Conservation (phyloP, 2,329 filamentous ascomycete species). For the Aureobasidium sp. region DNA sequence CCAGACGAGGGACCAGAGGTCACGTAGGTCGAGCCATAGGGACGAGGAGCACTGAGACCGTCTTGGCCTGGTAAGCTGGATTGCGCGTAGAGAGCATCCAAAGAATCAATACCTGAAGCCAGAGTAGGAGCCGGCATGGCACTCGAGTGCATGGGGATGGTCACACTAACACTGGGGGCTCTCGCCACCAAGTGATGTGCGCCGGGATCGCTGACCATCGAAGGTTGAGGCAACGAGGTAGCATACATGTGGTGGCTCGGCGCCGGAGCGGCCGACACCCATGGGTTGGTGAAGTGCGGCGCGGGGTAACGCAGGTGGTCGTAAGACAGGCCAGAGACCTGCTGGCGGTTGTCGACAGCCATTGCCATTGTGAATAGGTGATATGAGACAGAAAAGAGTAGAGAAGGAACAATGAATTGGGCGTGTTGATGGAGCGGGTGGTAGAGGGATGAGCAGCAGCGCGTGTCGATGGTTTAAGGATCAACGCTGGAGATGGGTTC, state of each 20-base stretch:
- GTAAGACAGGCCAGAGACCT: constrained; percentile 71
- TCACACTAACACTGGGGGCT: constrained; percentile 51
- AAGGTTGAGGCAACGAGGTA: constrained; percentile 55
- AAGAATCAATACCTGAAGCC: constrained; percentile 60
- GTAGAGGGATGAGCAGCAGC: neutral
- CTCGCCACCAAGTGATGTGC: constrained; percentile 53
- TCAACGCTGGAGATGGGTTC: constrained; percentile 24
- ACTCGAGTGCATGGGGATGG: constrained; percentile 65
- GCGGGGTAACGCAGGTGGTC: constrained; percentile 67
- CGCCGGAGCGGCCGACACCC: constrained; percentile 59
- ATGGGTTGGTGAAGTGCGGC: constrained; percentile 86
- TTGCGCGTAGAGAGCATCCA: constrained; percentile 53
- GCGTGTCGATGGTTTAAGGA: constrained; percentile 18
- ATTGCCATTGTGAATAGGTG: constrained; percentile 64
- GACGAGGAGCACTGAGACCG: constrained; percentile 61
- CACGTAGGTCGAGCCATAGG: constrained; percentile 64
- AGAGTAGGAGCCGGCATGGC: constrained; percentile 68
- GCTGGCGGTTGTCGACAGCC: constrained; percentile 86
- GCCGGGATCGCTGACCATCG: constrained; percentile 51
- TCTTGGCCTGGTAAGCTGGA: constrained; percentile 67
- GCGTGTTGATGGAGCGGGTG: neutral
- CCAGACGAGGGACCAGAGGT: constrained; percentile 68
- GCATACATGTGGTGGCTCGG: constrained; percentile 57
- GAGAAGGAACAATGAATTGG: neutral
- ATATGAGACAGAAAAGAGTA: constrained; percentile 14